A percentile compares a stretch with the other conserved stretches of the same genome.
These are phyloP conservation scores for Pichia sp. DNA, from an alignment of 1,139 yeast species.

Conservation along the genomic window DNA sequence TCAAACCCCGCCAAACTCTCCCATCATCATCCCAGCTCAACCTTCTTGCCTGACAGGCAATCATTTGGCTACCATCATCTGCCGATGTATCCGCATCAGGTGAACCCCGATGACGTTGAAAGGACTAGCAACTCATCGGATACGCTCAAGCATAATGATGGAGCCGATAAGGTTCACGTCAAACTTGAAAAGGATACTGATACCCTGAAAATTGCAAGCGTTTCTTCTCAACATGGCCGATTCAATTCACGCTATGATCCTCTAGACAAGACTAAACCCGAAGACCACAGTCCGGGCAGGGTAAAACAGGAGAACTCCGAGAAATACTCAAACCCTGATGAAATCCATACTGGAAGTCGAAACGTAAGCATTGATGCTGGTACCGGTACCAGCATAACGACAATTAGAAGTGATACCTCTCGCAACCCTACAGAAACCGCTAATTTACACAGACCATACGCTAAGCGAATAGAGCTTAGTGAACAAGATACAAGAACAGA, in stretches of 20 bases:
- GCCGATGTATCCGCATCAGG: background rate
- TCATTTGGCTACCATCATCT: background rate
- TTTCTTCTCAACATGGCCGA: background rate
- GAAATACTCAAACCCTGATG: background rate
- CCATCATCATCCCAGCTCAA: background rate
- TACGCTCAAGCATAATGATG: background rate
- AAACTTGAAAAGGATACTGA: background rate
- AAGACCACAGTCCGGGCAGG: background rate
- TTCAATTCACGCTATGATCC: background rate
- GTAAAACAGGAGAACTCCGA: background rate
- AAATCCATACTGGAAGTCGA: background rate
- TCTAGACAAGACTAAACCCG: background rate
- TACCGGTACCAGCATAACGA: slow-evolving; percentile 1
- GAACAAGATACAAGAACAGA: slow-evolving; percentile 2
- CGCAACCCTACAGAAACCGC: slow-evolving; percentile 8
- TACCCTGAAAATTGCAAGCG: background rate
- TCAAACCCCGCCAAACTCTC: background rate
- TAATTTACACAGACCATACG: slow-evolving; percentile 4
- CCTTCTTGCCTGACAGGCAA: background rate
- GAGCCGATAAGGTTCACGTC: background rate
- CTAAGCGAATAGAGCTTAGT: slow-evolving; percentile 6
- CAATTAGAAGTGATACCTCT: slow-evolving; percentile 4
- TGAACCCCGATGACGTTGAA: background rate
- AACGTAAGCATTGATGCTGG: background rate
- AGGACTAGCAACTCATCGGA: background rate